Percentiles rank a stretch among this genome's conserved stretches.
Evolutionary conservation across 805 yeast species (phyloP).

Genomic region (Ogataea saltuana): DNA sequence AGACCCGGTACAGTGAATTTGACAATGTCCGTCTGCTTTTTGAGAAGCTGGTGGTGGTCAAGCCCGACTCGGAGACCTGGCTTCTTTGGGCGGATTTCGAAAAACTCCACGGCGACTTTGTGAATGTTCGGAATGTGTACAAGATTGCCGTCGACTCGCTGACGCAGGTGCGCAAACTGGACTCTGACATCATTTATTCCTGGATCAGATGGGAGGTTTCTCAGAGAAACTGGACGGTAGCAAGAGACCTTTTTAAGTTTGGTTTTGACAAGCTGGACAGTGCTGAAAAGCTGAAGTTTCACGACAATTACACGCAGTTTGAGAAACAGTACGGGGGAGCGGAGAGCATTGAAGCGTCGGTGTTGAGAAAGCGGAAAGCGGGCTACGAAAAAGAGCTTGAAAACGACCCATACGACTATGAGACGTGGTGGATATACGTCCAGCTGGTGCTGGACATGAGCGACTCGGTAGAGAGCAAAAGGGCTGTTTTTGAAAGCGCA

Average conservation of each 20-base stretch:
- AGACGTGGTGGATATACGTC: conserved; percentile 80
- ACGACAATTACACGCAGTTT: conserved; percentile 52
- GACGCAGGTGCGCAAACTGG: conserved; percentile 32
- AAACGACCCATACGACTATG: conserved; percentile 58
- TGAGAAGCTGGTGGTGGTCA: conserved; percentile 53
- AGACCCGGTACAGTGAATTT: conserved; percentile 54
- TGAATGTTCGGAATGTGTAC: conserved; percentile 61
- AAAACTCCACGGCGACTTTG: conserved; percentile 44
- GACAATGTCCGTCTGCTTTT: conserved; percentile 61
- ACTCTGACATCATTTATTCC: conserved; percentile 41
- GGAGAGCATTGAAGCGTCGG: conserved; percentile 52
- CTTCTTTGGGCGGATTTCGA: conserved; percentile 75
- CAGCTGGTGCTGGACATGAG: conserved; percentile 47
- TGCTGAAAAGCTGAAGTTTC: conserved; percentile 38
- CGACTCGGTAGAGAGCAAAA: conserved; percentile 29
- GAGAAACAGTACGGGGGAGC: conserved; percentile 65
- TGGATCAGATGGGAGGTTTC: conserved; percentile 77
- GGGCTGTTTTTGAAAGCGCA: conserved; percentile 47
- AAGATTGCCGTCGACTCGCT: conserved; percentile 65
- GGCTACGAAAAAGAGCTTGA: conserved; percentile 52
- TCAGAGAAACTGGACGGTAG: conserved; percentile 61
- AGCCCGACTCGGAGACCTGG: conserved; percentile 65
- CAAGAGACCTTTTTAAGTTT: conserved; percentile 54
- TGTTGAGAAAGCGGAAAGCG: conserved; percentile 53
- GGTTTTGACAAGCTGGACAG: conserved; percentile 44